Conservation (phyloP, 2,329 filamentous ascomycete genomes). For the Ceratocystis diversiconidia region DNA sequence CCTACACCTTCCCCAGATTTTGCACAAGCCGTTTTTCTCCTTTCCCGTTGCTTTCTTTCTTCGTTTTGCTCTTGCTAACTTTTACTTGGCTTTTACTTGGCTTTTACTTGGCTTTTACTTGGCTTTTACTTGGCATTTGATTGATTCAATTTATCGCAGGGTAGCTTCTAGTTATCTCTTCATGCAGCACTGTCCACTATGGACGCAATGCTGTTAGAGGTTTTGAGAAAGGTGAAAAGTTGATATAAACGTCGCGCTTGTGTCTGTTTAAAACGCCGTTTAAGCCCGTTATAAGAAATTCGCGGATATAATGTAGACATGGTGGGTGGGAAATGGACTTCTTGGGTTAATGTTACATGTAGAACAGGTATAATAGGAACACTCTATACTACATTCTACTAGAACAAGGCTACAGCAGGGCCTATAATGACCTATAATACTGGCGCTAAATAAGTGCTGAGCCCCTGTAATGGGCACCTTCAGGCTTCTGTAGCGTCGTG, state of each 20-base stretch:
- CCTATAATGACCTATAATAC: background rate
- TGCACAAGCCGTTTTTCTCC: background rate
- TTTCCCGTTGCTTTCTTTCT: background rate
- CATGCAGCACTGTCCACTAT: background rate
- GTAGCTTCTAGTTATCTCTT: background rate
- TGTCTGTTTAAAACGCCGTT: background rate
- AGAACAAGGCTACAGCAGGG: background rate
- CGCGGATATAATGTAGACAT: background rate
- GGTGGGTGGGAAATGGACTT: background rate
- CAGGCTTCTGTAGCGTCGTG: background rate
- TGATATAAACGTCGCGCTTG: background rate
- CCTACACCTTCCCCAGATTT: background rate
- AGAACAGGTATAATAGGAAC: background rate
- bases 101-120: background rate
- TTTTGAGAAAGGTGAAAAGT: background rate
- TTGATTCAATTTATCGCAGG: background rate
- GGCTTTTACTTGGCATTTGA: background rate
- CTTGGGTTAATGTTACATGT: background rate
- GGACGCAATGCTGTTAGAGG: background rate
- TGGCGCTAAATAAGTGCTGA: background rate
- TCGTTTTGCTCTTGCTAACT: background rate
- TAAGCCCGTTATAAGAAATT: background rate
- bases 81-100: background rate
- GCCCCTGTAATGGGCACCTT: background rate
- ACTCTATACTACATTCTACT: background rate